Percentiles rank a stretch among this genome's conserved stretches.
Evolutionary conservation across 495 filamentous ascomycete genomes (phyloP).

Genomic region (Penicillium angulare): DNA sequence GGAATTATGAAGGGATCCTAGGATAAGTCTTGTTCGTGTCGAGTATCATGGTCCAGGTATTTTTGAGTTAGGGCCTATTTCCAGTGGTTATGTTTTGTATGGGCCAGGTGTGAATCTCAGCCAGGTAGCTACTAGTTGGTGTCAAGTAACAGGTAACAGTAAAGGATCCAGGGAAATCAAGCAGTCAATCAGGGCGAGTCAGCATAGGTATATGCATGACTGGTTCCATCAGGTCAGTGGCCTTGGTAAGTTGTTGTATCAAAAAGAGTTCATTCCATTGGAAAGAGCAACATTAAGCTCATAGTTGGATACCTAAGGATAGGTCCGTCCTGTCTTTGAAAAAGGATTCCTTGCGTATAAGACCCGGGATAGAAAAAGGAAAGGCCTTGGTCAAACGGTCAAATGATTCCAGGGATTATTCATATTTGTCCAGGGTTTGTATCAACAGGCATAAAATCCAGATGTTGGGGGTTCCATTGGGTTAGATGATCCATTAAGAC

Average conservation of each 20-base stretch:
- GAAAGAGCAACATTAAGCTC: conserved; percentile 22
- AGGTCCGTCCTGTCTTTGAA: background rate
- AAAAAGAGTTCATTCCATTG: conserved; percentile 14
- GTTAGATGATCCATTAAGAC: conserved; percentile 15
- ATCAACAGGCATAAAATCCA: background rate
- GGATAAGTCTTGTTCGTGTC: background rate
- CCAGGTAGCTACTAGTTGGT: conserved; percentile 13
- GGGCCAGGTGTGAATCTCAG: background rate
- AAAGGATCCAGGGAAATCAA: background rate
- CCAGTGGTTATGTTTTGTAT: conserved; percentile 3
- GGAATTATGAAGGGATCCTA: background rate
- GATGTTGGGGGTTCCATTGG: background rate
- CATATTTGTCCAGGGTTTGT: conserved; percentile 11
- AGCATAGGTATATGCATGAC: conserved; percentile 7
- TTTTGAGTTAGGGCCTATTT: conserved; percentile 5
- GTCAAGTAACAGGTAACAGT: background rate
- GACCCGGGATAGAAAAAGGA: background rate
- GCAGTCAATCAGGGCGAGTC: conserved; percentile 4
- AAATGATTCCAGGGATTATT: conserved; percentile 15
- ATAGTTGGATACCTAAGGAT: conserved; percentile 5
- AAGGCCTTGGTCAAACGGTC: conserved; percentile 12
- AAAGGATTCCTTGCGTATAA: background rate
- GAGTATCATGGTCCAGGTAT: background rate
- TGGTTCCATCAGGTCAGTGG: conserved; percentile 17
- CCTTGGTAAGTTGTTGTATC: conserved; percentile 12